phyloP scores from a whole-genome alignment of 2,329 filamentous ascomycete genomes.

The Fusarium tjaetaba region DNA sequence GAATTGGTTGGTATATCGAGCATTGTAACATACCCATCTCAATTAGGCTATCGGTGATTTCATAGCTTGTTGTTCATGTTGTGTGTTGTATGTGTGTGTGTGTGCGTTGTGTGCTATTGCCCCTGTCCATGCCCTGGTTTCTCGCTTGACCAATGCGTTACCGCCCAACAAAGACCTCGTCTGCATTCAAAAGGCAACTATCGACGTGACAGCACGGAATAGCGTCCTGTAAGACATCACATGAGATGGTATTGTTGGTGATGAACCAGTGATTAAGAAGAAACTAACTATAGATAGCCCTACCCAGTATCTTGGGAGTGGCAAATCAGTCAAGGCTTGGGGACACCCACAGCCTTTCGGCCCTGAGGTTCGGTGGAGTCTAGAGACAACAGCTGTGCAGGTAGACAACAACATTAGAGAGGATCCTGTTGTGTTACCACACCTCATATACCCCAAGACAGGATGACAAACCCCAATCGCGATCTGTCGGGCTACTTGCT shows the following conservation, averaged over 20 bases:
- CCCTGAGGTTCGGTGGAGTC: conserved; percentile 10
- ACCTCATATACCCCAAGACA: conserved; percentile 1
- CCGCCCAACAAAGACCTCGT: conserved; percentile 8
- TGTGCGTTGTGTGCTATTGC: neutral
- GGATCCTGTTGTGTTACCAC: conserved; percentile 18
- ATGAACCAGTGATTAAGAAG: conserved; percentile 12
- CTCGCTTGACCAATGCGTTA: conserved; percentile 6
- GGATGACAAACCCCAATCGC: conserved; percentile 17
- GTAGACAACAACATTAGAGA: neutral
- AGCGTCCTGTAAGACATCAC: conserved; percentile 4
- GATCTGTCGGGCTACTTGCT: conserved; percentile 30
- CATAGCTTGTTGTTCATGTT: neutral
- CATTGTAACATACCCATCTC: neutral
- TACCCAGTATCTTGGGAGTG: conserved; percentile 43
- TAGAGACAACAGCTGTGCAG: neutral
- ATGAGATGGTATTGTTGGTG: conserved; percentile 8
- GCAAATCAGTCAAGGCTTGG: conserved; percentile 10
- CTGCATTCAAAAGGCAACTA: neutral
- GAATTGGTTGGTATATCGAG: neutral
- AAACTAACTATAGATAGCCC: conserved; percentile 10
- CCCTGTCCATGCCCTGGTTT: neutral
- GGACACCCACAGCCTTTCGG: conserved; percentile 16
- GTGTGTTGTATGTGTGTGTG: neutral
- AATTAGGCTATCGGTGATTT: neutral
- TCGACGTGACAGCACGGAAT: conserved; percentile 8